A percentile compares a stretch with the other conserved stretches of the same genome.
Conservation (phyloP, 768 basidiomycete genomes). For the Leccinum uliginosum region DNA sequence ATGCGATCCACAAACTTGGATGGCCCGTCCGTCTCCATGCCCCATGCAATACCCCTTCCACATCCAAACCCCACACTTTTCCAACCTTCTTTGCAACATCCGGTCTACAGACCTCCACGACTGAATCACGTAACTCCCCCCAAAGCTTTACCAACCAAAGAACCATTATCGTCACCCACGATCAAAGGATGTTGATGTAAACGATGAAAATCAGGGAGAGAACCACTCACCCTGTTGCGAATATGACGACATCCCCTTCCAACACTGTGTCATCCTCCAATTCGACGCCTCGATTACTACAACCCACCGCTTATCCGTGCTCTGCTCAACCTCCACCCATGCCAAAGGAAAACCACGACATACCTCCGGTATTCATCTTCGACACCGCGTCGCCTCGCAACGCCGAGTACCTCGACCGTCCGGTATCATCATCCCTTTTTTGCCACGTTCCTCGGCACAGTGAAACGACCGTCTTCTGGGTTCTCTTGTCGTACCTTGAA, state of each 20-base stretch:
- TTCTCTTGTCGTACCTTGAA: conserved; percentile 88
- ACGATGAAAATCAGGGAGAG: neutral
- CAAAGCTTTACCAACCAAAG: conserved; percentile 33
- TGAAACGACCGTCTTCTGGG: conserved; percentile 83
- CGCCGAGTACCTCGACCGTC: conserved; percentile 41
- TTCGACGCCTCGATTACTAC: conserved; percentile 7
- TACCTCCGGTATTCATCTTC: conserved; percentile 39
- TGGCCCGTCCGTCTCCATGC: conserved; percentile 30
- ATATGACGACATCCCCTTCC: conserved; percentile 29
- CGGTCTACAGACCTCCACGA: conserved; percentile 44
- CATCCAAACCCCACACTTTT: conserved; percentile 61
- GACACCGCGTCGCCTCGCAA: conserved; percentile 8
- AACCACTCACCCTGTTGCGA: conserved; percentile 31
- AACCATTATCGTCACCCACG: neutral
- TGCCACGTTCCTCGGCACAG: conserved; percentile 17
- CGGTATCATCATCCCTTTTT: conserved; percentile 41
- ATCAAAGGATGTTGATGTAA: neutral
- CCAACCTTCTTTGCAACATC: conserved; percentile 43
- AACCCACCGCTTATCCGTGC: conserved; percentile 31
- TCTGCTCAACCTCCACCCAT: conserved; percentile 36
- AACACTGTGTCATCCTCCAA: conserved; percentile 26
- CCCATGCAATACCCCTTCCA: conserved; percentile 58
- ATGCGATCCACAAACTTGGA: conserved; percentile 33
- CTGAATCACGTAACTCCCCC: conserved; percentile 37
- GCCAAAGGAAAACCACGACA: conserved; percentile 40